Conservation (phyloP, 1,284 basidiomycete species). For the Cystobasidiaceae sp. region DNA sequence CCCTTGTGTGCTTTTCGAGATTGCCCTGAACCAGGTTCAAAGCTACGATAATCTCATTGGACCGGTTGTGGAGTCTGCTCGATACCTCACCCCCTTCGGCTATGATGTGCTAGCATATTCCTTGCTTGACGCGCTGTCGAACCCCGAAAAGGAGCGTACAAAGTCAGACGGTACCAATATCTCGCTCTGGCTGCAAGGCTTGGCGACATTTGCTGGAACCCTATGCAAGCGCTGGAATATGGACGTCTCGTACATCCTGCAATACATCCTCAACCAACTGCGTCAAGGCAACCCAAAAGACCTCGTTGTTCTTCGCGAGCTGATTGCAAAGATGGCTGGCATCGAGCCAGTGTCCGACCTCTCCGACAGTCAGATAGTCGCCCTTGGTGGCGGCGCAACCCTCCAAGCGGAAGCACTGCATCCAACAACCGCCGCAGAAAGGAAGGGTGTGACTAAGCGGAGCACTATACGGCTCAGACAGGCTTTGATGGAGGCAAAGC, state of each 20-base stretch:
- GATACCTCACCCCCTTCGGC: slow-evolving; percentile 83
- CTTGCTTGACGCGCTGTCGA: slow-evolving; percentile 80
- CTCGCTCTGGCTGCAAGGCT: slow-evolving; percentile 85
- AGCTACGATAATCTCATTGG: slow-evolving; percentile 91
- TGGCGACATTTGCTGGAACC: slow-evolving; percentile 88
- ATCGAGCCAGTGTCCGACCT: slow-evolving; percentile 78
- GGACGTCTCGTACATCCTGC: slow-evolving; percentile 75
- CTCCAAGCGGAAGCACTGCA: slow-evolving; percentile 73
- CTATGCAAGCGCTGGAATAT: slow-evolving; percentile 54
- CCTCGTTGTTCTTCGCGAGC: slow-evolving; percentile 80
- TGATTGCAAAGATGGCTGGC: slow-evolving; percentile 92
- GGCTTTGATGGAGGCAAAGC: slow-evolving; percentile 48
- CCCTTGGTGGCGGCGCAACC: slow-evolving; percentile 82
- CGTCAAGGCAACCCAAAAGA: slow-evolving; percentile 78
- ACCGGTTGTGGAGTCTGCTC: slow-evolving; percentile 83
- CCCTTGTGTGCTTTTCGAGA: slow-evolving; percentile 83
- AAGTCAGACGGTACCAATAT: slow-evolving; percentile 91
- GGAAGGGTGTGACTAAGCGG: slow-evolving; percentile 47
- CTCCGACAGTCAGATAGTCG: slow-evolving; percentile 77
- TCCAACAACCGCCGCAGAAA: slow-evolving; percentile 44
- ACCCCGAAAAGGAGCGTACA: slow-evolving; percentile 74
- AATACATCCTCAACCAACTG: slow-evolving; percentile 87
- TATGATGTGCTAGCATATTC: slow-evolving; percentile 89
- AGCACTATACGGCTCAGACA: slow-evolving; percentile 57
- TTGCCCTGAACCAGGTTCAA: slow-evolving; percentile 89